Evolutionary conservation across 345 rosid genomes (phyloP), one percentile per base, ranked within the genome.

Genomic region (Crucihimalaya himalaica): DNA sequence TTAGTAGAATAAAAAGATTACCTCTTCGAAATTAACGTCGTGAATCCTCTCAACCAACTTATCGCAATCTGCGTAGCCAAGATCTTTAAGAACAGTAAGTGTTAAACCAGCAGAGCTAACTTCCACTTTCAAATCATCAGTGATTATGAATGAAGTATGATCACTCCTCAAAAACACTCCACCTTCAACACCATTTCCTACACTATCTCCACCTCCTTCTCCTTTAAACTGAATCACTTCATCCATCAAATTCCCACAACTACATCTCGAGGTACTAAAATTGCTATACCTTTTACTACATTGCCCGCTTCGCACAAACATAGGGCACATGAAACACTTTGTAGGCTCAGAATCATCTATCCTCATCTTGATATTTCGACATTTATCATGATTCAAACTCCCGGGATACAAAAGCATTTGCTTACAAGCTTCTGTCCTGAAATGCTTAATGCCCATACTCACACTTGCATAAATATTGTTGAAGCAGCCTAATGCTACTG

Each of bases 361-460:
- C 25, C 4, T 56, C 25, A 56, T 21, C 42, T 16, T 56, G 16
- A 16, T 5, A 11, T 56, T 56, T 16, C 16, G 42, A 32, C 15
- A 56, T 56, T 16, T 56, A 42, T 56, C 62, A 14, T 56, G 62
- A 32, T 32, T 56, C 62, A 56, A 31, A 56, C 62, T 31, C 8
- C 15, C 23, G 0, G 62, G 62, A 56, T 32, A 56, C 62, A 56
- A 56, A 31, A 56, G 62, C 62, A 56, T 56, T 16, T 32, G 42
- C 42, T 56, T 56, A 20, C 62, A 56, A 32, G 62, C 62, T 32
- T 56, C 62, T 16, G 62, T 56, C 40, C 42, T 32, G 42, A 56
- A 56, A 56, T 56, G 42, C 25, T 56, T 32, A 7, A 56, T 56
- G 18, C 8, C 25, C 25, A 56, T 16, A 56, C 40, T 56, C 23